Evolutionary conservation across 2,329 filamentous ascomycete genomes (phyloP).

Genomic region (Colletotrichum simmondsii): DNA sequence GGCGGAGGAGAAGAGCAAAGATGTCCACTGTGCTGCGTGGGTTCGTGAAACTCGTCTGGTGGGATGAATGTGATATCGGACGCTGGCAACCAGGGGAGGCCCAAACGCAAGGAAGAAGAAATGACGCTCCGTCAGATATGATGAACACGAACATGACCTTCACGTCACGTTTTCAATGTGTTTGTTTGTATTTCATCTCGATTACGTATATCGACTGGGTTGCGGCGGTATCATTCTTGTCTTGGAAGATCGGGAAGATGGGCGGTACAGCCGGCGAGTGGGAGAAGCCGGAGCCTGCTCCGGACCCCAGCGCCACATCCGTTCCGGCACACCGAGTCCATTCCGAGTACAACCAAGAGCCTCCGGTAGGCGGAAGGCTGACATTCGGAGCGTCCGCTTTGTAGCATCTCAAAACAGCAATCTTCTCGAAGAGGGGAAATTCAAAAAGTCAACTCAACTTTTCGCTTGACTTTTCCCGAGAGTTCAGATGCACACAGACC

Average conservation of each 20-base stretch:
- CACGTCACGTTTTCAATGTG: not conserved
- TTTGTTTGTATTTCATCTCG: not conserved
- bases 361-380: not conserved
- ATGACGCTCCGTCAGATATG: constrained; percentile 13
- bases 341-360: not conserved
- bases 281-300: not conserved
- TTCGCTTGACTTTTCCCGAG: not conserved
- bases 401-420: not conserved
- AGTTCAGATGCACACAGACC: constrained; percentile 22
- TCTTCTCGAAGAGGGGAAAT: constrained; percentile 5
- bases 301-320: not conserved
- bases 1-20: not conserved
- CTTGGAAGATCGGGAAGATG: not conserved
- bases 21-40: not conserved
- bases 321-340: not conserved
- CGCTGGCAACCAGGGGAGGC: not conserved
- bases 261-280: not conserved
- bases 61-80: constrained; percentile 11
- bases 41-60: constrained; percentile 14
- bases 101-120: not conserved
- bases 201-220: not conserved
- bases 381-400: not conserved
- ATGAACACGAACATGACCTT: constrained; percentile 7
- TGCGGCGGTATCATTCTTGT: not conserved
- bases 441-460: not conserved